phyloP scores from a whole-genome alignment of 768 basidiomycete species.

The Boletus sp. region DNA sequence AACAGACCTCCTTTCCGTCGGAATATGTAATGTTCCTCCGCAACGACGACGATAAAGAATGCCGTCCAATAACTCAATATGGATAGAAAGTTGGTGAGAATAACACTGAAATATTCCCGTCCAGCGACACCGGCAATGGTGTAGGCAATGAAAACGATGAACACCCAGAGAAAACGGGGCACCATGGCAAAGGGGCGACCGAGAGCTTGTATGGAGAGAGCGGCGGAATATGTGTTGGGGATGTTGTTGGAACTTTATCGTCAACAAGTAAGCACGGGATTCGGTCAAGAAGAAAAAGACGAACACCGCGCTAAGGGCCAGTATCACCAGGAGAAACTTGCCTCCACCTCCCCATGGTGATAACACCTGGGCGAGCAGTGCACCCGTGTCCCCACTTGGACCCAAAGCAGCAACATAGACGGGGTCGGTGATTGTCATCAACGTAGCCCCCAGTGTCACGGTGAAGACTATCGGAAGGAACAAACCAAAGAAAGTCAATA shows the following conservation, averaged over 20 bases:
- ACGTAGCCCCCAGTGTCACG: conserved; percentile 34
- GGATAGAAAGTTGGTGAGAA: conserved; percentile 42
- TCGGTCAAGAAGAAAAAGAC: conserved; percentile 8
- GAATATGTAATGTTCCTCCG: conserved; percentile 49
- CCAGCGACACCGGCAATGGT: conserved; percentile 42
- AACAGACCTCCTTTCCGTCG: conserved; percentile 38
- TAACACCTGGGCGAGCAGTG: conserved; percentile 42
- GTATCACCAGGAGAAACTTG: conserved; percentile 41
- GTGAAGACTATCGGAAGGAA: conserved; percentile 47
- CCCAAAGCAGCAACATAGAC: conserved; percentile 41
- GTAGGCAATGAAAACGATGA: conserved; percentile 39
- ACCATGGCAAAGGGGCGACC: conserved; percentile 42
- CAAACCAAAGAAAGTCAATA: conserved; percentile 49
- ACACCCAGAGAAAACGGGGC: conserved; percentile 47
- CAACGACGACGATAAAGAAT: conserved; percentile 45
- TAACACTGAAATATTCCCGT: conserved; percentile 43
- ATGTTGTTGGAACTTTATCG: conserved; percentile 38
- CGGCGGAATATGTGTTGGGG: conserved; percentile 47
- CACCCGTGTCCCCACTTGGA: conserved; percentile 40
- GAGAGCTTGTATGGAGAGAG: conserved; percentile 45
- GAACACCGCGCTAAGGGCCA: conserved; percentile 43
- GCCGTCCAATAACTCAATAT: conserved; percentile 47
- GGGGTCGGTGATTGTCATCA: conserved; percentile 42
- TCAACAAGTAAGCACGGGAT: background rate
- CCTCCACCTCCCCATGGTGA: conserved; percentile 44